Base-by-base conservation (phyloP, 2,329 filamentous ascomycete species). In the Falciphora oryzae region DNA sequence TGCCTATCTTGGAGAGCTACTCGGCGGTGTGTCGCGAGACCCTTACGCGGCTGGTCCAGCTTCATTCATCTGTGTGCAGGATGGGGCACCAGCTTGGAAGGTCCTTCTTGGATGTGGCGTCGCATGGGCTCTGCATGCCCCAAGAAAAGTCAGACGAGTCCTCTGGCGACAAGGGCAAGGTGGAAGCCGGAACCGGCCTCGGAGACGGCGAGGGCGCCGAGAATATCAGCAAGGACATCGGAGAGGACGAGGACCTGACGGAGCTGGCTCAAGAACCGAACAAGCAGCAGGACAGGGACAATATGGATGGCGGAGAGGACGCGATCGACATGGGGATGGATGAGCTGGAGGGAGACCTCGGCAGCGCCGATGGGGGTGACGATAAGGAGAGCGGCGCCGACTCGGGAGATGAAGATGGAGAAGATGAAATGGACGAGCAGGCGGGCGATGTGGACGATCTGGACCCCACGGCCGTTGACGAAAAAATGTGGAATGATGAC, bases 141-240 rank as follows among this genome's bases (percentile, higher is more conserved):
- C 83, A 90, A 28, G 93, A 98, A 71, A 89, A 93, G 70, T 87
- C 87, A 0, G 85, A 91, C 57, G 86, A 89, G 61, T 86, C 89
- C 65, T 83, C 87, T 62, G 86, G 85, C 27, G 85, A 91, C 66
- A 84, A 86, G 29, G 91, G 93, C 16, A 90, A 96, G 70, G 81
- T 97, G 35, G 94, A 99, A 76, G 88, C 87, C 53, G 96, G 96
- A 22, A 98, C 93, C 14, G 96, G 95, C 44, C 86, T 99, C 29
- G 96, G 95, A 27, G 95, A 97, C 59, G 96, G 95, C 14, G 91
- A 97, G 75, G 96, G 94, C 25, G 93, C 90, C 5, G 93, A 99
- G 73, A 94, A 99, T 75, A 98, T 99, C 68, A 98, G 93, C 77
- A 98, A 99, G 74, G 95, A 99, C 72, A 90, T 99, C 60, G 87